Evolutionary conservation across 371 early-diverging fungal genomes (phyloP).

Genomic region (Fennellomyces sp.): DNA sequence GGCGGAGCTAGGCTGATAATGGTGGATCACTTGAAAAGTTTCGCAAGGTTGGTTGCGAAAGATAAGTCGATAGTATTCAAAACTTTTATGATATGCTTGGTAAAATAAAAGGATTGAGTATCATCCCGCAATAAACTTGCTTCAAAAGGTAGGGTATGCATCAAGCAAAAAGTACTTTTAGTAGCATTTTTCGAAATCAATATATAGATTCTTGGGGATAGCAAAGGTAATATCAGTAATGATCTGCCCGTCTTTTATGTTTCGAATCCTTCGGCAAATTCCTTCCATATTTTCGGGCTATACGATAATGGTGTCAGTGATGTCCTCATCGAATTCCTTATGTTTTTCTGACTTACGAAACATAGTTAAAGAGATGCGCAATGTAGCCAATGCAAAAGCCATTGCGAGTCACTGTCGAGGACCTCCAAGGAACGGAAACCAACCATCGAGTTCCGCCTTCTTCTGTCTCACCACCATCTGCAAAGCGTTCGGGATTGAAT

Average conservation of each 20-base stretch:
- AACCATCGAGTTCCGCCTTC: slow-evolving; percentile 18
- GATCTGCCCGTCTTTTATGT: background rate
- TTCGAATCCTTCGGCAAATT: slow-evolving; percentile 9
- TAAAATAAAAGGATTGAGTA: too few relatives aligned
- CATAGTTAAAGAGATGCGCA: slow-evolving; percentile 7
- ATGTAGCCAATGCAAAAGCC: slow-evolving; percentile 2
- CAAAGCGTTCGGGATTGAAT: slow-evolving; percentile 29
- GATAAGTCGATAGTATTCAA: too few relatives aligned
- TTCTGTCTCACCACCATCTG: slow-evolving; percentile 16
- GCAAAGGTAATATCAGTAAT: background rate
- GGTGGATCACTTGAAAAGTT: too few relatives aligned
- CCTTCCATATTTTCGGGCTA: slow-evolving; percentile 22
- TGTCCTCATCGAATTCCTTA: background rate
- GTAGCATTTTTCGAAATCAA: slow-evolving; percentile 4
- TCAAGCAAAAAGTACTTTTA: too few relatives aligned
- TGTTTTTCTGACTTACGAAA: background rate
- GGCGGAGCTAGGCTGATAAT: too few relatives aligned
- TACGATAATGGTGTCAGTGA: background rate
- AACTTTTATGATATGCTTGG: too few relatives aligned
- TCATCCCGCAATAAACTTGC: too few relatives aligned
- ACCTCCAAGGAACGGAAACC: slow-evolving; percentile 40
- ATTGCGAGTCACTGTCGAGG: background rate
- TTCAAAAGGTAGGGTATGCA: too few relatives aligned
- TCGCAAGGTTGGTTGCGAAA: too few relatives aligned
- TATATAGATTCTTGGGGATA: background rate